Evolutionary conservation across 2,329 filamentous ascomycete species (phyloP), one percentile per base, ranked within the genome.

Genomic region (Dactylellina sp.): DNA sequence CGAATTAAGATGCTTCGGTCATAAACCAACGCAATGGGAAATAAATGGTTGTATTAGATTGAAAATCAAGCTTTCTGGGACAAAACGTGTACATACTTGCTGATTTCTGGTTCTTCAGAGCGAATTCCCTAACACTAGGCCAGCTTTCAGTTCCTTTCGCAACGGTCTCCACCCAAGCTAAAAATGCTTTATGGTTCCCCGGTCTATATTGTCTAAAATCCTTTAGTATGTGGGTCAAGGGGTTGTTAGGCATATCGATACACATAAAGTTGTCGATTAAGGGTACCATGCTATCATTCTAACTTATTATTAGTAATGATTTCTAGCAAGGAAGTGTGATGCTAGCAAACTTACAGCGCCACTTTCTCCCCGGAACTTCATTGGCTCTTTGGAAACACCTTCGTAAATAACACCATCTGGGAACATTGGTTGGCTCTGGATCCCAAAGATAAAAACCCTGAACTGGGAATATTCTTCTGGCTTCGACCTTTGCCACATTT

Each of bases 401-500:
- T 96, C 90, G 81, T 97, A 97, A 50, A 96, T 82, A 6, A 97
- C 94, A 7, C 94, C 94, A 76, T 93, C 84, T 7, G 93, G 93
- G 82, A 97, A 97, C 93, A 97, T 97, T 79, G 88, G 89, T 82
- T 97, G 93, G 52, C 88, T 90, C 0, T 92, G 96, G 82, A 97
- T 97, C 78, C 94, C 94, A 80, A 97, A 97, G 83, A 97, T 97
- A 84, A 97, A 97, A 9, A 94, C 96, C 42, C 93, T 90, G 87
- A 97, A 97, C 77, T 87, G 90, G 71, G 91, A 92, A 83, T 97
- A 97, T 77, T 92, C 88, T 16, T 86, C 85, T 1, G 93, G 93
- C 78, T 91, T 91, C 64, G 91, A 95, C 81, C 93, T 91, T 72
- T 86, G 86, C 94, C 93, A 97, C 94, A 98, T 98, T 47, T 84